Evolutionary conservation across 257 asterid species (phyloP), one percentile per base, ranked within the genome.

Genomic region (Phtheirospermum japonicum): DNA sequence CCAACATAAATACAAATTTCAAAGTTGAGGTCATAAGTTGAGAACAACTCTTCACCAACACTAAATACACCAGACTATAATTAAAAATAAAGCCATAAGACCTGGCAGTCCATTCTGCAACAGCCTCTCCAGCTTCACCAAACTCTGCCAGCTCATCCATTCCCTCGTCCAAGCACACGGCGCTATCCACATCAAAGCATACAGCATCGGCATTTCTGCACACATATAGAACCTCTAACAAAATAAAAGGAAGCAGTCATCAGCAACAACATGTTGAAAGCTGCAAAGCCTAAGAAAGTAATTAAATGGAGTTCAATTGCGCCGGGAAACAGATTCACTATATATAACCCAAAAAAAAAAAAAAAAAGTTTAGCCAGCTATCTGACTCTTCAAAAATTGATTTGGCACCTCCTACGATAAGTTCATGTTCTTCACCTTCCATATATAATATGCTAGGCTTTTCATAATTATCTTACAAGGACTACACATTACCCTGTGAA

Each of bases 131-230:
- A 55, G 99, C 99, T 53, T 95, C 99, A 80, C 96, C 89, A 67
- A 86, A 92, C 30, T 89, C 97, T 4, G 97, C 99, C 66, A 89
- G 83, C 77, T 92, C 99, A 80, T 92, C 99, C 51, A 92, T 92
- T 68, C 99, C 99, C 83, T 92, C 99, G 42, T 89, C 97, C 74
- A 85, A 18, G 75, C 99, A 92, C 67, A 92, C 96, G 23, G 97
- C 89, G 67, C 99, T 92, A 76, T 92, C 99, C 74, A 92, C 96
- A 59, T 92, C 99, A 68, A 92, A 92, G 80, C 99, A 92, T 64
- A 89, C 95, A 61, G 89, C 95, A 71, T 80, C 58, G 17, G 95
- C 82, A 42, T 72, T 79, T 70, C 71, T 73, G 95, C 97, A 92
- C 66, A 77, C 63, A 40, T 83, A 85, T 66, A 92, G 91, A 56